Conservation (phyloP, 2,329 filamentous ascomycete genomes). For the Calonectria leucothoes region DNA sequence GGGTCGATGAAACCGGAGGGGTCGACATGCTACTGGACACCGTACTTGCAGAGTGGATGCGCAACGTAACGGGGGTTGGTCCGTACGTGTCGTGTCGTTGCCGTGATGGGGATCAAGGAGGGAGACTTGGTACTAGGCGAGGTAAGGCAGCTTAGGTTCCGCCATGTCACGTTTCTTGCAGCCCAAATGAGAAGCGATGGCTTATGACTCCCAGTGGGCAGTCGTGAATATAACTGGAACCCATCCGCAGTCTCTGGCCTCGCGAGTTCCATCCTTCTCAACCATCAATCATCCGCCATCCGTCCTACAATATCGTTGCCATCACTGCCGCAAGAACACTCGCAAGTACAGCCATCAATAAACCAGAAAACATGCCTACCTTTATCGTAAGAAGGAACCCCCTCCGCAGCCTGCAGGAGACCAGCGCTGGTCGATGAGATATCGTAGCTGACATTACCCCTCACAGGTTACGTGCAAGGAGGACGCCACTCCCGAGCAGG, state of each 20-base stretch:
- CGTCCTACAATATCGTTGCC: conserved; percentile 21
- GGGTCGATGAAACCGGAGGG: not conserved
- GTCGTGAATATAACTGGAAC: conserved; percentile 38
- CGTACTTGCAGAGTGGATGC: conserved; percentile 10
- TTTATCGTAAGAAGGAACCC: conserved; percentile 62
- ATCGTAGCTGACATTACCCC: conserved; percentile 27
- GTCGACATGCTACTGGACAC: conserved; percentile 3
- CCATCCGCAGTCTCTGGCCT: conserved; percentile 24
- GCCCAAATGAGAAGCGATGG: conserved; percentile 18
- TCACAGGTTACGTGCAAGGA: conserved; percentile 83
- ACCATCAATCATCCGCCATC: conserved; percentile 20
- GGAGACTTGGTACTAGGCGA: not conserved
- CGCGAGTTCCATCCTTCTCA: conserved; percentile 11
- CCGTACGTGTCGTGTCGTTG: conserved; percentile 9
- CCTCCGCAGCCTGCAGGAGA: not conserved
- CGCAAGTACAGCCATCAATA: conserved; percentile 13
- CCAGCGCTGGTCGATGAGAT: not conserved
- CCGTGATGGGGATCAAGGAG: not conserved
- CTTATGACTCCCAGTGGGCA: not conserved
- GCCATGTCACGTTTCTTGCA: conserved; percentile 39
- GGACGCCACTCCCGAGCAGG: conserved; percentile 72
- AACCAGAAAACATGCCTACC: conserved; percentile 60
- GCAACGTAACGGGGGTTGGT: conserved; percentile 9
- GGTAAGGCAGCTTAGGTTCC: conserved; percentile 22
- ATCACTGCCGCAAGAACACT: conserved; percentile 19